phyloP scores from a whole-genome alignment of 441 rosid genomes.

The Flueggea neowawraea region DNA sequence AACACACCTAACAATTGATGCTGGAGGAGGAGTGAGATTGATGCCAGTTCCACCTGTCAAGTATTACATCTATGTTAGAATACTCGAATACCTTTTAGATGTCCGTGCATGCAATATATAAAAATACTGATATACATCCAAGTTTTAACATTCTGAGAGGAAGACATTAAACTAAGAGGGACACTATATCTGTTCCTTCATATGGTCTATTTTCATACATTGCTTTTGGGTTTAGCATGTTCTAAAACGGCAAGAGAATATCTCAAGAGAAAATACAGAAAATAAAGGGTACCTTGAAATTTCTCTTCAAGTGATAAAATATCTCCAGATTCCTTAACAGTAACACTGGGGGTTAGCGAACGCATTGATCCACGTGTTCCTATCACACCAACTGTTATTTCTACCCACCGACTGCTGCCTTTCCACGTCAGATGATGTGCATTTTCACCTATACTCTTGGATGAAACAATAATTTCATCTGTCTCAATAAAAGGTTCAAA shows the following conservation, averaged over 20 bases:
- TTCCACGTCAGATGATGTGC: conserved; percentile 57
- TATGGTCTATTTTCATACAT: no score
- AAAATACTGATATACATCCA: no score
- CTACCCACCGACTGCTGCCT: conserved; percentile 81
- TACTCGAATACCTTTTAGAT: no score
- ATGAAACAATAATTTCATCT: conserved; percentile 72
- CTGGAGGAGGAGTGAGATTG: conserved; percentile 95
- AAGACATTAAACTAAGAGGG: no score
- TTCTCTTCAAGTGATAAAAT: conserved; percentile 96
- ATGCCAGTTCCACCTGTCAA: conserved; percentile 96
- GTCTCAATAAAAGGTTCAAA: conserved; percentile 95
- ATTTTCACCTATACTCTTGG: conserved; percentile 39
- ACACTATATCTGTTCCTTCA: no score
- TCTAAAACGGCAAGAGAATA: no score
- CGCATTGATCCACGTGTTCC: conserved; percentile 79
- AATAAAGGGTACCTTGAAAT: conserved; percentile 69
- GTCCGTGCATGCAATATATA: no score
- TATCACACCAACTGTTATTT: conserved; percentile 86
- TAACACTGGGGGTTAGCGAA: conserved; percentile 83
- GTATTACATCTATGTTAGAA: conserved; percentile 9
- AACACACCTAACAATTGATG: conserved; percentile 80
- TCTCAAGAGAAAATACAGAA: not conserved
- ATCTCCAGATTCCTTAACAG: conserved; percentile 91
- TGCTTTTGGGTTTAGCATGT: no score
- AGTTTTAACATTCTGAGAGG: no score